A percentile compares a stretch with the other conserved stretches of the same genome.
phyloP scores from a whole-genome alignment of 768 basidiomycete genomes.

The Lactarius indigo region DNA sequence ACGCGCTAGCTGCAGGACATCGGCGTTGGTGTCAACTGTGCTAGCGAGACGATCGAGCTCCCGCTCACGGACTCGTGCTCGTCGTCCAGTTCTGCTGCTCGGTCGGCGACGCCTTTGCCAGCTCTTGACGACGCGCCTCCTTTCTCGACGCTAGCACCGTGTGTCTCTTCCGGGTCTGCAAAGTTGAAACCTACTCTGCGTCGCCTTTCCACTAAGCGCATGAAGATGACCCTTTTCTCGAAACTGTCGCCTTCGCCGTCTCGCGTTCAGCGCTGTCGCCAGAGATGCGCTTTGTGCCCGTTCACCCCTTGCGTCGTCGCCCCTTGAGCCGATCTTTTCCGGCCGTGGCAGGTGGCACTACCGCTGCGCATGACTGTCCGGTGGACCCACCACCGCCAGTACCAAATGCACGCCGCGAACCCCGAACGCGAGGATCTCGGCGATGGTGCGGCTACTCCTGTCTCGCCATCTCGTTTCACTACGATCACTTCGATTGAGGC shows the following conservation, averaged over 20 bases:
- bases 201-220: slow-evolving; percentile 11
- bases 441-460: background rate
- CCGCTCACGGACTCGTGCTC: background rate
- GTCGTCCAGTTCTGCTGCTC: background rate
- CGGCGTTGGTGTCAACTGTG: background rate
- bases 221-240: slow-evolving; percentile 10
- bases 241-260: slow-evolving; percentile 7
- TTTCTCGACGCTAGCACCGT: background rate
- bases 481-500: slow-evolving; percentile 19
- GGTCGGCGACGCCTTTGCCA: background rate
- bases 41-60: background rate
- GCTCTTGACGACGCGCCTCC: background rate
- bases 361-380: background rate
- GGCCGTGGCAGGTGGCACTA: background rate
- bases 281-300: background rate
- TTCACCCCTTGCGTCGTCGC: background rate
- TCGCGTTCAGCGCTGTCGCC: background rate
- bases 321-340: background rate
- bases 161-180: background rate
- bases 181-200: slow-evolving; percentile 1
- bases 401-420: slow-evolving; percentile 15
- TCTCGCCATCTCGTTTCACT: slow-evolving; percentile 5
- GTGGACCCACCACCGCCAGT: slow-evolving; percentile 19
- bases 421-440: background rate
- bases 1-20: background rate